Evolutionary conservation across 2,329 filamentous ascomycete species (phyloP), one percentile per base, ranked within the genome.

Genomic region (Fusarium verrucosum): DNA sequence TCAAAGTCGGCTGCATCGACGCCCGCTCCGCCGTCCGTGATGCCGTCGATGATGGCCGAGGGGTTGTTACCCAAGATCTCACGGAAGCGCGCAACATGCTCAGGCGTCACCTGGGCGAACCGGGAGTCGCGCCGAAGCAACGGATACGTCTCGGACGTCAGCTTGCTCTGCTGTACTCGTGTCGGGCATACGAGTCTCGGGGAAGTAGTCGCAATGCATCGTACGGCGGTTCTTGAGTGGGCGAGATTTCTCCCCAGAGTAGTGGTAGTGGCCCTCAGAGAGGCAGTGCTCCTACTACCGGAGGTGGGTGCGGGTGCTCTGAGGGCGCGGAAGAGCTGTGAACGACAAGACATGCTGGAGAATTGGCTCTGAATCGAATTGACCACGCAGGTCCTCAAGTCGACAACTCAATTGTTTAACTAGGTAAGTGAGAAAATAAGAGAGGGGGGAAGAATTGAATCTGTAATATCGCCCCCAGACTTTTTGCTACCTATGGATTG

Each of bases 91-190:
- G 87, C 82, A 50, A 98, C 91, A 82, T 99, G 91, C 35, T 94
- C 90, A 40, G 82, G 77, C 4, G 88, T 92, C 69, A 99, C 79
- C 74, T 87, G 77, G 26, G 87, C 81, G 77, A 95, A 99, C 25
- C 87, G 89, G 14, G 86, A 76, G 73, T 97, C 88, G 68, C 95
- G 87, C 80, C 94, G 87, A 72, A 99, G 82, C 58, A 90, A 84
- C 10, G 95, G 94, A 73, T 96, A 95, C 50, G 89, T 90, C 69
- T 97, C 92, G 50, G 92, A 87, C 16, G 95, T 99, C 80, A 91
- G 91, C 76, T 91, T 92, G 74, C 63, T 60, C 52, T 50, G 62
- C 57, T 44, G 66, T 51, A 57, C 58, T 16, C 59, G 47, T 45
- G 72, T 69, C 14, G 66, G 62, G n/a, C 65, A 57, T 28, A 78